A percentile compares a stretch with the other conserved stretches of the same genome.
These are phyloP conservation scores for Podospora pseudocomata DNA, from an alignment of 495 filamentous ascomycete genomes.

Conservation along the genomic window DNA sequence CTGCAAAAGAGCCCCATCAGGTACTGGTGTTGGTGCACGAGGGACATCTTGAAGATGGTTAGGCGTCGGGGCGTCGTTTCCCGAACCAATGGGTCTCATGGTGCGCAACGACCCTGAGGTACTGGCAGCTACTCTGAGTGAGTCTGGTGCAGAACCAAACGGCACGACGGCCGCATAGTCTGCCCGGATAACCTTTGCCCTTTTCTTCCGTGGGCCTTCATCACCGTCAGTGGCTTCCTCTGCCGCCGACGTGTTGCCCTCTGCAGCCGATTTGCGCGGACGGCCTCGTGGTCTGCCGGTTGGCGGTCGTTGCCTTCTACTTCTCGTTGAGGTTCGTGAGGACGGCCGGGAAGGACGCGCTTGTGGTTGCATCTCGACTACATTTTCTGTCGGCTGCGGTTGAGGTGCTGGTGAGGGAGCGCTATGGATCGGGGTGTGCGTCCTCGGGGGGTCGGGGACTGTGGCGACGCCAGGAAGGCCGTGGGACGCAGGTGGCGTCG, in stretches of 20 bases:
- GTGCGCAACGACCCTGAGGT: conserved; percentile 83
- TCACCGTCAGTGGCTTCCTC: conserved; percentile 67
- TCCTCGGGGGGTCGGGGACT: conserved; percentile 12
- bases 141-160: conserved; percentile 68
- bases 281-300: conserved; percentile 46
- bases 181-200: conserved; percentile 68
- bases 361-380: conserved; percentile 10
- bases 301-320: conserved; percentile 23
- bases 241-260: conserved; percentile 62
- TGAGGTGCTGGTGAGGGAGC: conserved; percentile 18
- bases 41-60: conserved; percentile 69
- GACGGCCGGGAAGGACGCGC: conserved; percentile 31
- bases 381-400: conserved; percentile 18
- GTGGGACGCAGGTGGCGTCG: not conserved
- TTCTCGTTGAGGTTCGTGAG: conserved; percentile 39
- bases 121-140: conserved; percentile 81
- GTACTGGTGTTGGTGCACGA: conserved; percentile 78
- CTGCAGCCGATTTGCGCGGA: conserved; percentile 42
- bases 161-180: conserved; percentile 64
- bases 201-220: conserved; percentile 62
- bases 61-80: conserved; percentile 43
- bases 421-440: conserved; percentile 13
- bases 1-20: conserved; percentile 33
- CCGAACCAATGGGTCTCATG: conserved; percentile 68
- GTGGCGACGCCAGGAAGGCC: conserved; percentile 5